These are phyloP conservation scores for Yamadazyma triangularis DNA, from an alignment of 1,139 yeast species.

Conservation along the genomic window DNA sequence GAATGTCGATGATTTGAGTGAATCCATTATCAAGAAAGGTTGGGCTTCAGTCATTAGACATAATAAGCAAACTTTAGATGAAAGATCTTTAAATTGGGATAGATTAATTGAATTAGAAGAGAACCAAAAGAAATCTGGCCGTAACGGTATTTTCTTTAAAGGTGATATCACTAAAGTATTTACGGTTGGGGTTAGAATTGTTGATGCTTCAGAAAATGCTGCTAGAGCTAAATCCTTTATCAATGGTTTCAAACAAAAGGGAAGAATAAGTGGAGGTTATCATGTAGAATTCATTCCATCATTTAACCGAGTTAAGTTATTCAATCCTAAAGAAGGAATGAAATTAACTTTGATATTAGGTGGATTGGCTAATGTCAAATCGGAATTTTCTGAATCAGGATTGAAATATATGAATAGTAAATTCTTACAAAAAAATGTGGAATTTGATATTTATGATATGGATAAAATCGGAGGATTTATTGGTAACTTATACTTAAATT, in stretches of 20 bases:
- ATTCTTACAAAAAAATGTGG: slow-evolving; percentile 69
- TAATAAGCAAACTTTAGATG: slow-evolving; percentile 63
- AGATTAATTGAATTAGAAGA: slow-evolving; percentile 66
- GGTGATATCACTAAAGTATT: slow-evolving; percentile 47
- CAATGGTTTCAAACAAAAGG: slow-evolving; percentile 64
- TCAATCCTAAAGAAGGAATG: slow-evolving; percentile 68
- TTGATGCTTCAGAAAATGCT: slow-evolving; percentile 75
- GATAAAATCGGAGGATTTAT: slow-evolving; percentile 82
- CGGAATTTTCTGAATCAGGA: slow-evolving; percentile 49
- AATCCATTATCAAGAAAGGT: slow-evolving; percentile 58
- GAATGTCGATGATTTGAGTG: slow-evolving; percentile 54
- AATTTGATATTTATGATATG: slow-evolving; percentile 60
- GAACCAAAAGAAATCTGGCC: slow-evolving; percentile 47
- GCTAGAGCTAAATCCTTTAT: slow-evolving; percentile 72
- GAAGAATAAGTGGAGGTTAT: slow-evolving; percentile 47
- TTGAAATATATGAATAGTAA: slow-evolving; percentile 50
- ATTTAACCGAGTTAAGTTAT: slow-evolving; percentile 62
- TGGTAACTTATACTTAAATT: slow-evolving; percentile 60
- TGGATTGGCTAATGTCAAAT: slow-evolving; percentile 57
- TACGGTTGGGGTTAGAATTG: slow-evolving; percentile 53
- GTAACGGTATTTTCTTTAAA: slow-evolving; percentile 55
- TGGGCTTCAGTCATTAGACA: slow-evolving; percentile 77
- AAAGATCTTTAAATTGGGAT: slow-evolving; percentile 78
- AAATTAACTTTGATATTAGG: slow-evolving; percentile 71
- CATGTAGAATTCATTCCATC: slow-evolving; percentile 67